A percentile compares a stretch with the other conserved stretches of the same genome.
Conservation (phyloP, 75 land plant genomes). For the Picea sitchensis region DNA sequence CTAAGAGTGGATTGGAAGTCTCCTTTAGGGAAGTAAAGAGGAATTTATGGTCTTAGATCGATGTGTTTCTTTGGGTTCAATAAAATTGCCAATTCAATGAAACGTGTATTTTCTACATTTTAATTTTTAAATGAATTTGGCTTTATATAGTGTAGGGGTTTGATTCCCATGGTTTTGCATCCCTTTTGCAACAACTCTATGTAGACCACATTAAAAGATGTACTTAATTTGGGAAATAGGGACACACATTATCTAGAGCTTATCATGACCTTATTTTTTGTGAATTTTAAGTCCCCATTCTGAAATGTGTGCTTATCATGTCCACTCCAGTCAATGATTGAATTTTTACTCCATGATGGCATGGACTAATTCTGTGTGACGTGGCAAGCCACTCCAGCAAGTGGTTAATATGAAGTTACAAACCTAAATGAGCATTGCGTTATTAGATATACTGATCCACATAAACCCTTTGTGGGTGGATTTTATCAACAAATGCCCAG, state of each 20-base stretch:
- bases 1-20: not conserved
- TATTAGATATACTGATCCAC: not conserved
- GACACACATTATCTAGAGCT: no score
- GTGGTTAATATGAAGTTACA: not conserved
- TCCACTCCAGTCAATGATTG: no score
- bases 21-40: not conserved
- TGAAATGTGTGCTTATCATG: no score
- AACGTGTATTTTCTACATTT: no score
- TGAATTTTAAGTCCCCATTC: no score
- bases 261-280: no score
- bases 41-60: constrained; percentile 1
- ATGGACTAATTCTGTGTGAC: no score
- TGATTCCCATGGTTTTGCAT: not conserved
- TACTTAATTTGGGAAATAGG: no score
- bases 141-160: not conserved
- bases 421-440: not conserved
- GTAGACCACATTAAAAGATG: not conserved
- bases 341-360: no score
- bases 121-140: not conserved
- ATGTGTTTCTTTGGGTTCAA: not conserved
- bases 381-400: not conserved
- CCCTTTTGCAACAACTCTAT: constrained; percentile 4
- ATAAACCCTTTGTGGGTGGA: not conserved
- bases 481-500: not conserved
- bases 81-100: not conserved